These are phyloP conservation scores for Chlorella sp. DNA, from an alignment of 139 green algal species.

Conservation along the genomic window DNA sequence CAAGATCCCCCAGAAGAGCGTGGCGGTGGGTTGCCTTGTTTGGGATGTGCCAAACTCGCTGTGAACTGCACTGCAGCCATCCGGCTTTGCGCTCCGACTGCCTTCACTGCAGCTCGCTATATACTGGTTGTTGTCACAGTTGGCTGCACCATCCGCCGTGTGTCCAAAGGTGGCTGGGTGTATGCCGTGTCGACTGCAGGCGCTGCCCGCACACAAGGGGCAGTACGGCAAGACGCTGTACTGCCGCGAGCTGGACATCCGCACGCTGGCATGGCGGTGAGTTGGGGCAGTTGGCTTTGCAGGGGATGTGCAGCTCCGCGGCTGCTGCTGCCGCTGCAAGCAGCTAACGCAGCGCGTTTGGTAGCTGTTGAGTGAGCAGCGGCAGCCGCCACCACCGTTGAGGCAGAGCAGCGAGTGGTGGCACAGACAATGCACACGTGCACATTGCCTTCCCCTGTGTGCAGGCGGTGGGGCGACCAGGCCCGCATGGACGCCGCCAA, in stretches of 20 bases:
- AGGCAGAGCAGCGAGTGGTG: no score
- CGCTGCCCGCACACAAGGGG: no score
- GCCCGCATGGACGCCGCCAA: not conserved
- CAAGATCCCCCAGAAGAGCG: not conserved
- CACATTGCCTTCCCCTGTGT: not conserved
- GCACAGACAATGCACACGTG: not conserved
- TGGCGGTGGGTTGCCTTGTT: not conserved
- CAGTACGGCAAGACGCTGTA: no score
- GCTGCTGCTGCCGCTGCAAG: not conserved
- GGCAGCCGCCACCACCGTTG: not conserved
- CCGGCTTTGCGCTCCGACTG: not conserved
- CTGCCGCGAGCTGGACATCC: no score
- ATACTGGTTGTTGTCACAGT: no score
- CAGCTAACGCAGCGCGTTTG: not conserved
- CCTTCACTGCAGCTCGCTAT: no score
- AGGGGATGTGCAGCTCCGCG: not conserved
- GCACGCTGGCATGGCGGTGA: no score
- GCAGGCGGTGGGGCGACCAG: conserved; percentile 7
- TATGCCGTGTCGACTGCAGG: no score
- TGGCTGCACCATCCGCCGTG: no score
- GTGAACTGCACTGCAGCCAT: not conserved
- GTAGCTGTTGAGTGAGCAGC: no score
- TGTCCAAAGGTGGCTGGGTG: no score
- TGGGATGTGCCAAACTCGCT: not conserved
- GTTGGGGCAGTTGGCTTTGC: no score